Evolutionary conservation across 208 protist genomes (phyloP).

Genomic region (Angomonas ambiguus): DNA sequence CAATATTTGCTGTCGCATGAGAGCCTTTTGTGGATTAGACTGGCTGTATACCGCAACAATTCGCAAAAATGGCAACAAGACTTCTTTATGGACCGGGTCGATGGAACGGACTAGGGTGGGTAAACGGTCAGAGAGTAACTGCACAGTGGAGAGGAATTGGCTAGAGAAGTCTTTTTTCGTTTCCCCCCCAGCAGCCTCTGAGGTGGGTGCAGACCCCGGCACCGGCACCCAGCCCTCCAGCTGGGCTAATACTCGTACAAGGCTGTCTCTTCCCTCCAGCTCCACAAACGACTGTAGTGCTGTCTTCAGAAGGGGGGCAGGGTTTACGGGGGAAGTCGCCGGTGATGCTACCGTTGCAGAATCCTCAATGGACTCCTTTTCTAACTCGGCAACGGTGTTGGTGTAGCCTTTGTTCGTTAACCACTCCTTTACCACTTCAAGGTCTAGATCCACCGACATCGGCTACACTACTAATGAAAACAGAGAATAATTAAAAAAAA

Average conservation of each 20-base stretch:
- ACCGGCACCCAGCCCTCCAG: too few species aligned
- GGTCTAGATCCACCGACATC: background rate
- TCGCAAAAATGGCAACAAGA: conserved; percentile 54
- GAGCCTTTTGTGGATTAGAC: conserved; percentile 21
- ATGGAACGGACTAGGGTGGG: conserved; percentile 36
- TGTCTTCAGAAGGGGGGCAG: too few species aligned
- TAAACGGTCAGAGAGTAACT: conserved; percentile 38
- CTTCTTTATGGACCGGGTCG: conserved; percentile 51
- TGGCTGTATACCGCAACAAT: conserved; percentile 18
- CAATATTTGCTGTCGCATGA: conserved; percentile 44
- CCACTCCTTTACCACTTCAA: conserved; percentile 25
- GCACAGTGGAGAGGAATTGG: conserved; percentile 23
- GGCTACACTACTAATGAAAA: conserved; percentile 1
- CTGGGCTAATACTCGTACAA: too few species aligned
- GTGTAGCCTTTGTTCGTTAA: conserved; percentile 23
- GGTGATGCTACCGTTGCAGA: too few species aligned
- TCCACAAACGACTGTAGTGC: too few species aligned
- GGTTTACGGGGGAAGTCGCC: too few species aligned
- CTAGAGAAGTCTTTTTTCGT: too few species aligned
- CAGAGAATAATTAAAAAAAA: background rate
- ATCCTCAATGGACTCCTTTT: conserved; percentile 19
- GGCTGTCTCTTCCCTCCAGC: too few species aligned
- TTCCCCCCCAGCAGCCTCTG: too few species aligned
- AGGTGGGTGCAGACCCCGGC: too few species aligned
- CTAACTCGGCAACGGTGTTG: conserved; percentile 30